phyloP scores from a whole-genome alignment of 2,329 filamentous ascomycete species.

The Fusarium chuoi region DNA sequence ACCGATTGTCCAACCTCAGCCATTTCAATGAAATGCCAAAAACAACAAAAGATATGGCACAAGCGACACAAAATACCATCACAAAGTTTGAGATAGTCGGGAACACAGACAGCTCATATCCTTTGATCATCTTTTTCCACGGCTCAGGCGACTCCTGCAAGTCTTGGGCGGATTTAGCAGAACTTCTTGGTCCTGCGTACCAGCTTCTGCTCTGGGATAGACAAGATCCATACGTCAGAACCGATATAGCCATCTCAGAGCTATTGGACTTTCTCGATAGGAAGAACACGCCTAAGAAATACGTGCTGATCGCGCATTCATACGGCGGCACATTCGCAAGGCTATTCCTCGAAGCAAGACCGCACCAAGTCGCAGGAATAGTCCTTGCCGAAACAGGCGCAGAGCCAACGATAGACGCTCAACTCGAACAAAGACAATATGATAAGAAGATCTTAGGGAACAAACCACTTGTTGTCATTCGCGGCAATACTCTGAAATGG shows the following conservation, averaged over 20 bases:
- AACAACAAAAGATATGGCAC: background rate
- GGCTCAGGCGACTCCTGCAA: conserved; percentile 35
- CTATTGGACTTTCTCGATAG: background rate
- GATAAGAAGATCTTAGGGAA: conserved; percentile 4
- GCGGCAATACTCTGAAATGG: conserved; percentile 37
- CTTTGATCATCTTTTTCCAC: conserved; percentile 36
- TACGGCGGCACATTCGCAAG: conserved; percentile 36
- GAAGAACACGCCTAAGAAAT: background rate
- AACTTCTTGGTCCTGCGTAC: conserved; percentile 3
- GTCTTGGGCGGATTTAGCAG: conserved; percentile 24
- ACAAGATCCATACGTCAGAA: background rate
- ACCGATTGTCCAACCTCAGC: background rate
- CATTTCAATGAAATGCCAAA: background rate
- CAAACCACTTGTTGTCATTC: conserved; percentile 33
- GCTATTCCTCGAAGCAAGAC: conserved; percentile 24
- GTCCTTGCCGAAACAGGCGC: conserved; percentile 39
- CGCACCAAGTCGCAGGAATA: conserved; percentile 27
- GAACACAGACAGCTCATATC: background rate
- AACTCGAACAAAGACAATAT: conserved; percentile 31
- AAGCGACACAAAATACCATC: background rate
- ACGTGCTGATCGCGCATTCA: conserved; percentile 33
- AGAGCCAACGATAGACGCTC: conserved; percentile 24
- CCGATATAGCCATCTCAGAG: background rate
- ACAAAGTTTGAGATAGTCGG: background rate
- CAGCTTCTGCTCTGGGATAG: conserved; percentile 32